Evolutionary conservation across 2,329 filamentous ascomycete species (phyloP), one percentile per base, ranked within the genome.

Genomic region (Xylariales sp.): DNA sequence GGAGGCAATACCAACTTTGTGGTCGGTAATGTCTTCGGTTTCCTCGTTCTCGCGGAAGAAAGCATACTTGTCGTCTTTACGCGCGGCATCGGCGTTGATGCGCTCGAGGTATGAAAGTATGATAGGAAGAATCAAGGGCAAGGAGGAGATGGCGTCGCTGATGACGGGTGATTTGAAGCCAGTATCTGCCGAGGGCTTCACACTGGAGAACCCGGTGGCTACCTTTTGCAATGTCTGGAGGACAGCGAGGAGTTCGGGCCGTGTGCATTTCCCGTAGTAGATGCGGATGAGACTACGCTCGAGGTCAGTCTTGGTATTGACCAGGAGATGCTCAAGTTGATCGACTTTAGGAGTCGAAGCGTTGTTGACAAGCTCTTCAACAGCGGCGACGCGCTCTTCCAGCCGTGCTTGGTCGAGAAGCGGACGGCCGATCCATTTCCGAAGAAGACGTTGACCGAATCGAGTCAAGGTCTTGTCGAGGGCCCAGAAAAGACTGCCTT

Each of bases 261-360:
- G 82, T 1, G 87, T 86, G 61, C 90, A 97, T 66, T 95, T 96
- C 37, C 90, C 89, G 63, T 98, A 98, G 69, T 97, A 98, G 45
- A 98, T 95, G 32, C 93, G 80, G 55, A 97, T 90, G 33, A 98
- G 71, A 46, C 87, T 93, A 52, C 93, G 89, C 64, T 98, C 93
- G 5, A 98, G 78, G 57, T 98, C 93, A 5, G 78, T 81, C 57
- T 76, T 88, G 46, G 84, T 82, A 45, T 75, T 84, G 19, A 73
- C 70, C 2, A 98, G 73, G 8, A 97, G 67, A 15, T 70, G 74
- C 48, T 82, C 84, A 2, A 97, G 64, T 47, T 85, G 84, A 52
- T 94, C 87, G 4, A 90, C 81, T 14, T 77, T 73, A 7, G 73
- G 63, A 0, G 80, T 82, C 31, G 80, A 81, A 35, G 82, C 74